Percentiles rank a stretch among this genome's conserved stretches.
Evolutionary conservation across 495 filamentous ascomycete species (phyloP).

Genomic region (Penicillium psychrofluorescens): DNA sequence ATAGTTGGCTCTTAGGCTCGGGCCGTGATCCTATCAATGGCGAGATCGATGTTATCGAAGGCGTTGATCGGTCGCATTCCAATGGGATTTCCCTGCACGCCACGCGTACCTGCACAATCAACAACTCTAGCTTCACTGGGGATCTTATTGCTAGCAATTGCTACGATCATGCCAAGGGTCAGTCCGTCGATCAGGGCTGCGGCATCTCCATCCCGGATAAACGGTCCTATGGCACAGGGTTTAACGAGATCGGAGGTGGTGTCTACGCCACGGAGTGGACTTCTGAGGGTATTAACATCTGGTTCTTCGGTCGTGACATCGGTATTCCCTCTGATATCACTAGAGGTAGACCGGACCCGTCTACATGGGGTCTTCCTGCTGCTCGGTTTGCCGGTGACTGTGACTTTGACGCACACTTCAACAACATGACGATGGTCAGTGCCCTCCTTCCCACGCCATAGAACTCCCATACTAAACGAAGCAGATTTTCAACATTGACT

Average conservation of each 20-base stretch:
- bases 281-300: conserved; percentile 49
- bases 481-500: conserved; percentile 55
- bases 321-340: conserved; percentile 46
- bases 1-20: conserved; percentile 45
- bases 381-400: conserved; percentile 54
- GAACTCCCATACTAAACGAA: neutral
- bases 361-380: conserved; percentile 50
- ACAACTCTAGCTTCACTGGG: conserved; percentile 37
- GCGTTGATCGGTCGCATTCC: conserved; percentile 47
- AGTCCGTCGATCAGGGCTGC: conserved; percentile 46
- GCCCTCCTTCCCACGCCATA: neutral
- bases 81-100: conserved; percentile 66
- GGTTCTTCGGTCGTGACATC: conserved; percentile 44
- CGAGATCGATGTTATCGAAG: conserved; percentile 71
- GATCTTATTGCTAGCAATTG: conserved; percentile 40
- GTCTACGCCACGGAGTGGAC: conserved; percentile 61
- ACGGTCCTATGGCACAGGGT: conserved; percentile 45
- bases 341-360: conserved; percentile 45
- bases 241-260: conserved; percentile 54
- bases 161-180: conserved; percentile 38
- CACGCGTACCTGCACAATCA: conserved; percentile 49
- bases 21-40: conserved; percentile 56
- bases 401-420: conserved; percentile 54
- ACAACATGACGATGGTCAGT: conserved; percentile 51
- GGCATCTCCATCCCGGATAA: conserved; percentile 29